A percentile compares a stretch with the other conserved stretches of the same genome.
Evolutionary conservation across 305 asterid species (phyloP).

Genomic region (Fraxinus xanthoxyloides): DNA sequence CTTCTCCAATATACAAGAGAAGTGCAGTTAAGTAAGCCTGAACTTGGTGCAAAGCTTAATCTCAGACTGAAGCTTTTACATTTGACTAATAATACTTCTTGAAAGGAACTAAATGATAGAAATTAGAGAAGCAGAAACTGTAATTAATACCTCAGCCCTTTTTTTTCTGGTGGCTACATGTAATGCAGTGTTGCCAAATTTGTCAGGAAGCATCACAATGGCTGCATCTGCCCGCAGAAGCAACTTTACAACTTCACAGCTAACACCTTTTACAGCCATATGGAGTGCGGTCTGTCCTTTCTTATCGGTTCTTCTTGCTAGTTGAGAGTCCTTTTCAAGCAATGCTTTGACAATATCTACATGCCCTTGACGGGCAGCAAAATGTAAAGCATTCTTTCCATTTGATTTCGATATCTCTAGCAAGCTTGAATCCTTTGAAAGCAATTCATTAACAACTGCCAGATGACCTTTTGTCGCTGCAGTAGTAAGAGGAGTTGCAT

Average conservation of each 20-base stretch:
- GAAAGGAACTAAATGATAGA: neutral
- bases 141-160: conserved; percentile 58
- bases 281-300: conserved; percentile 89
- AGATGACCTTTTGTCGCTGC: conserved; percentile 83
- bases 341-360: conserved; percentile 59
- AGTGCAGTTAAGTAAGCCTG: neutral
- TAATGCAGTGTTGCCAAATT: conserved; percentile 66
- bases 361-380: conserved; percentile 89
- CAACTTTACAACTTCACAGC: conserved; percentile 60
- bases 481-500: conserved; percentile 80
- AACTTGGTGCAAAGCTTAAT: neutral
- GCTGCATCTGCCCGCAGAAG: conserved; percentile 82
- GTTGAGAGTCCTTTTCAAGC: conserved; percentile 67
- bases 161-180: conserved; percentile 83
- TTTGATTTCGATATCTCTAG: conserved; percentile 68
- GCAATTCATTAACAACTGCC: conserved; percentile 72
- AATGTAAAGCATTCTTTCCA: conserved; percentile 74
- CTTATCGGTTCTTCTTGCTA: conserved; percentile 78
- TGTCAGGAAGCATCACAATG: conserved; percentile 82
- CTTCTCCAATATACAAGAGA: neutral
- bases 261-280: conserved; percentile 82
- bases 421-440: conserved; percentile 59
- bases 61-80: neutral
- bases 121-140: neutral
- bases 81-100: neutral